Conservation (phyloP, 2,329 filamentous ascomycete species). For the Hypomyces perniciosus region DNA sequence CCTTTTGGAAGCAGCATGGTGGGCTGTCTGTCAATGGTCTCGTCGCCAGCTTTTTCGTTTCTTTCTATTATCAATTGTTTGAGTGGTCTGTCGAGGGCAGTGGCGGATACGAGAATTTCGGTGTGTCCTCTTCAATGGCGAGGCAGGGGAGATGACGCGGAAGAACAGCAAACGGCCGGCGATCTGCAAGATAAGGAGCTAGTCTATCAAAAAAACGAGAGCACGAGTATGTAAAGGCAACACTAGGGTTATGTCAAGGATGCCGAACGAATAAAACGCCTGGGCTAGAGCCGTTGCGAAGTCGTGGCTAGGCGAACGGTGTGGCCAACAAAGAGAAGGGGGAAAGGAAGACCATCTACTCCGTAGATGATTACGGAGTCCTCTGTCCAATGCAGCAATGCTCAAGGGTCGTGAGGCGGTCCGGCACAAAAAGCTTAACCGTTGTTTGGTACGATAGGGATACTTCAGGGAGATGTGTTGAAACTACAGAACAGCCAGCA, state of each 20-base stretch:
- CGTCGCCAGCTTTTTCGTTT: not conserved
- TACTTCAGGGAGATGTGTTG: not conserved
- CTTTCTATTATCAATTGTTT: not conserved
- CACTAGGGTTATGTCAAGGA: not conserved
- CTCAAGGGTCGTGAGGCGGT: constrained; percentile 6
- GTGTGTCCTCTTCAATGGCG: too few species aligned
- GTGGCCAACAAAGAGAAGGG: not conserved
- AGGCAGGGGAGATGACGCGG: too few species aligned
- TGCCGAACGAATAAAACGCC: not conserved
- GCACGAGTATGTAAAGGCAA: not conserved
- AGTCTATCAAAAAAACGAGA: not conserved
- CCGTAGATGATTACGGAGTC: not conserved
- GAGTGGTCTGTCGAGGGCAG: not conserved
- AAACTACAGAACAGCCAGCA: not conserved
- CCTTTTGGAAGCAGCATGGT: constrained; percentile 87
- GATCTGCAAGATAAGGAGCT: not conserved
- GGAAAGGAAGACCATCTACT: not conserved
- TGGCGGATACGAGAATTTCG: not conserved
- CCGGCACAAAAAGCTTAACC: constrained; percentile 9
- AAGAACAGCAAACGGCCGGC: not conserved
- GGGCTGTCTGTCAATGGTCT: constrained; percentile 21
- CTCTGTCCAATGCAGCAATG: not conserved
- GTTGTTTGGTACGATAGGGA: constrained; percentile 2
- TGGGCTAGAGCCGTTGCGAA: not conserved
- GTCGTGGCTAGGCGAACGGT: not conserved